Evolutionary conservation across 352 stramenopile species (phyloP).

Genomic region (Aphanomyces invadans): DNA sequence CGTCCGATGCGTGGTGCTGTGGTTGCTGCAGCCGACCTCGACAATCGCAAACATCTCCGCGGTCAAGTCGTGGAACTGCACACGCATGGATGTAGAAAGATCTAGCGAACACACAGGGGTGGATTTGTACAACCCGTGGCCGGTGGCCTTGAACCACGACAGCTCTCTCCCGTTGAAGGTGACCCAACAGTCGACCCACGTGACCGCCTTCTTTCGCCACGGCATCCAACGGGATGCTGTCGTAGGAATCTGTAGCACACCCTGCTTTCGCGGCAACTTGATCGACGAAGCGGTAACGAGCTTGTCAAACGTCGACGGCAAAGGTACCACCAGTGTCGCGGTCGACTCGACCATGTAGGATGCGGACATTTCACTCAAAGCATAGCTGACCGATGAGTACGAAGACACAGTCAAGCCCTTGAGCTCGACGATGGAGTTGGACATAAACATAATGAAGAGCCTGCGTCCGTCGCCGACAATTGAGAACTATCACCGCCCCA

Average conservation of each 20-base stretch:
- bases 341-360: too few relatives aligned
- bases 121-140: slow-evolving; percentile 14
- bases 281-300: neutral
- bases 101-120: neutral
- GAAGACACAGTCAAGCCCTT: neutral
- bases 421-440: neutral
- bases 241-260: neutral
- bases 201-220: neutral
- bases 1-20: too few relatives aligned
- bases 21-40: neutral
- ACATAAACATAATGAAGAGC: neutral
- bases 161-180: slow-evolving; percentile 4
- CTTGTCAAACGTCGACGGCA: neutral
- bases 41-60: slow-evolving; percentile 4
- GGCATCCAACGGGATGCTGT: neutral
- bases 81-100: neutral
- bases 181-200: slow-evolving; percentile 12
- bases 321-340: neutral
- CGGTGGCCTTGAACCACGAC: neutral
- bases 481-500: slow-evolving; percentile 5
- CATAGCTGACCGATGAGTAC: neutral
- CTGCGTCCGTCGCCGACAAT: neutral
- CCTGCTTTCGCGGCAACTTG: neutral
- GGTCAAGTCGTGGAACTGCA: neutral
- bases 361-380: slow-evolving; percentile 4